phyloP scores from a whole-genome alignment of 495 filamentous ascomycete genomes.

The Bathelium albidoporum region DNA sequence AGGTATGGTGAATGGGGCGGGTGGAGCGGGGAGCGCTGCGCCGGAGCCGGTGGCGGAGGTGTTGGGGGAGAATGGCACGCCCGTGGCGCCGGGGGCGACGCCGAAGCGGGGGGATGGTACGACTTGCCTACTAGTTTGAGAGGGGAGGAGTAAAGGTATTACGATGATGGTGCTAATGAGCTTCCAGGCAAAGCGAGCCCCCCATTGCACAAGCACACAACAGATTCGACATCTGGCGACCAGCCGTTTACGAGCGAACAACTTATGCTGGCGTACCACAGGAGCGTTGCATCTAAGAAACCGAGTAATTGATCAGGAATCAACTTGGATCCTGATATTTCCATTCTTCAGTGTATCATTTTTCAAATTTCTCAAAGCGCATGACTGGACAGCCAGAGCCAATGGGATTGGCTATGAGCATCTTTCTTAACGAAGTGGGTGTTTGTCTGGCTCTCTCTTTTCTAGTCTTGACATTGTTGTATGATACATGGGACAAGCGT shows the following conservation, averaged over 20 bases:
- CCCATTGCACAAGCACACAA: neutral
- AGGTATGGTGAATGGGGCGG: constrained; percentile 6
- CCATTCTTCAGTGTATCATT: too few relatives aligned
- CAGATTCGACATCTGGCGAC: neutral
- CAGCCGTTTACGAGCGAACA: neutral
- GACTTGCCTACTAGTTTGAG: neutral
- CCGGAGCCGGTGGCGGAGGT: neutral
- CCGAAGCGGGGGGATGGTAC: neutral
- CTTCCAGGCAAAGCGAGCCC: neutral
- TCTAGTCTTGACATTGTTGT: too few relatives aligned
- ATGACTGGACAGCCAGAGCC: too few relatives aligned
- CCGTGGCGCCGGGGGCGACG: neutral
- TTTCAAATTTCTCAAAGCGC: neutral
- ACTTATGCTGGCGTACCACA: neutral
- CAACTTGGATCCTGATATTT: neutral
- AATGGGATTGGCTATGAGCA: too few relatives aligned
- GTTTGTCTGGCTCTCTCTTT: too few relatives aligned
- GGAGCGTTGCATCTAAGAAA: neutral
- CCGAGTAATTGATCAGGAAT: neutral
- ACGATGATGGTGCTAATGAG: neutral
- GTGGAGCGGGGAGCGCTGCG: constrained; percentile 16
- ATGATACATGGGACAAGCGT: too few relatives aligned
- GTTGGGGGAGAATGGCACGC: constrained; percentile 1
- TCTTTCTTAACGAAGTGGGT: too few relatives aligned
- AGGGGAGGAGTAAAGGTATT: neutral